Conservation (phyloP, 345 rosid species). For the Stellera chamaejasme region DNA sequence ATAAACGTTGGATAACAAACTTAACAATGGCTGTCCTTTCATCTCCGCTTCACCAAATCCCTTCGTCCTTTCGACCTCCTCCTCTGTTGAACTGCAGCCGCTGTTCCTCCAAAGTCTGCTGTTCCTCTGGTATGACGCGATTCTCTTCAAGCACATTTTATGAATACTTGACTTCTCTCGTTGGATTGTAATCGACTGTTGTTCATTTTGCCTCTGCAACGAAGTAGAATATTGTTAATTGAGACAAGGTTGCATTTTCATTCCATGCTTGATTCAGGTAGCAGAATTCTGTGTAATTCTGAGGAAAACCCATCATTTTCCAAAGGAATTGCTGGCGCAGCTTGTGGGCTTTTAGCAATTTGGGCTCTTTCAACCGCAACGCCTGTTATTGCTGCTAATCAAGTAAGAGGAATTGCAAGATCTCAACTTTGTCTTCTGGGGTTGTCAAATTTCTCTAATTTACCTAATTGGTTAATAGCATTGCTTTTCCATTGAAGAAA, state of each 20-base stretch:
- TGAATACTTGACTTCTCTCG: neutral
- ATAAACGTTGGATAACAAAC: no score
- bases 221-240: neutral
- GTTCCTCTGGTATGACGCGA: conserved; percentile 33
- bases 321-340: conserved; percentile 48
- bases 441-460: neutral
- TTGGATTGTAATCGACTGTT: neutral
- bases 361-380: conserved; percentile 58
- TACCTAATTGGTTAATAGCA: neutral
- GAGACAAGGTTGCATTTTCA: neutral
- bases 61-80: conserved; percentile 9
- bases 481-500: neutral
- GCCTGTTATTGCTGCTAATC: conserved; percentile 74
- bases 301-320: conserved; percentile 23
- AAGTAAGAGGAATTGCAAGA: conserved; percentile 27
- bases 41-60: conserved; percentile 23
- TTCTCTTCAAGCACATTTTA: neutral
- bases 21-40: conserved; percentile 40
- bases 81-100: conserved; percentile 20
- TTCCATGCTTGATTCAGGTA: conserved; percentile 23
- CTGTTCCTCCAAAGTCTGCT: conserved; percentile 25
- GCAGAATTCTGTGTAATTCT: conserved; percentile 16
- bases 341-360: conserved; percentile 71
- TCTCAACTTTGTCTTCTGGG: neutral
- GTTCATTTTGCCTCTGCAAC: neutral